Evolutionary conservation across 2,329 filamentous ascomycete species (phyloP).

Genomic region (Colletotrichum falcatum): DNA sequence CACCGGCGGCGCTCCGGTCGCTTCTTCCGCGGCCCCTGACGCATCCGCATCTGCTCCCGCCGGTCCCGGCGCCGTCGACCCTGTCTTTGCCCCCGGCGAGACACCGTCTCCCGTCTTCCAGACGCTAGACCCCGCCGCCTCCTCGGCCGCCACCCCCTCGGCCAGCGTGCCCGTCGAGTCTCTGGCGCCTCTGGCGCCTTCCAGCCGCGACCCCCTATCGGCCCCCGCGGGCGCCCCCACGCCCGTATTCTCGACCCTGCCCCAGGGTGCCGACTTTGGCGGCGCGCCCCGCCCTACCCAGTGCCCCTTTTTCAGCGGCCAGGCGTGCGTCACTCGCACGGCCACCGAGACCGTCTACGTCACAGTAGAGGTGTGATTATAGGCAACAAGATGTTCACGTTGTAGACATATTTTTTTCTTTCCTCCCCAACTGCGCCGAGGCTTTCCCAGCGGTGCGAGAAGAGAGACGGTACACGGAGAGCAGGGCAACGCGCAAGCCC

Average conservation of each 20-base stretch:
- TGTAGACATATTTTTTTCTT: conserved; percentile 2
- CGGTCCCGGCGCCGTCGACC: no score
- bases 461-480: not conserved
- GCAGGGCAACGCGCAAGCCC: not conserved
- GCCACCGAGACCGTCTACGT: conserved; percentile 27
- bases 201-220: not conserved
- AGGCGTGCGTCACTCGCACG: conserved; percentile 16
- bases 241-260: conserved; percentile 27
- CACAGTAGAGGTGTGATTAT: conserved; percentile 1
- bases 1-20: not conserved
- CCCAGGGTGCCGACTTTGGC: not conserved
- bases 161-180: not conserved
- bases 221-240: conserved; percentile 16
- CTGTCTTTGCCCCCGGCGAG: conserved; percentile 9
- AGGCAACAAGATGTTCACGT: no score
- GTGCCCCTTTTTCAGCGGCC: not conserved
- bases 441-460: not conserved
- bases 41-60: conserved; percentile 13
- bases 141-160: not conserved
- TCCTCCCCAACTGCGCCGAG: no score
- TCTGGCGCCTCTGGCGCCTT: not conserved
- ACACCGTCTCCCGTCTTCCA: conserved; percentile 6
- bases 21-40: no score
- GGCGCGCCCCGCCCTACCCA: conserved; percentile 11
- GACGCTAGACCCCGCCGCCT: not conserved